These are phyloP conservation scores for Cercospora sesami DNA, from an alignment of 2,329 filamentous ascomycete species.

Conservation along the genomic window DNA sequence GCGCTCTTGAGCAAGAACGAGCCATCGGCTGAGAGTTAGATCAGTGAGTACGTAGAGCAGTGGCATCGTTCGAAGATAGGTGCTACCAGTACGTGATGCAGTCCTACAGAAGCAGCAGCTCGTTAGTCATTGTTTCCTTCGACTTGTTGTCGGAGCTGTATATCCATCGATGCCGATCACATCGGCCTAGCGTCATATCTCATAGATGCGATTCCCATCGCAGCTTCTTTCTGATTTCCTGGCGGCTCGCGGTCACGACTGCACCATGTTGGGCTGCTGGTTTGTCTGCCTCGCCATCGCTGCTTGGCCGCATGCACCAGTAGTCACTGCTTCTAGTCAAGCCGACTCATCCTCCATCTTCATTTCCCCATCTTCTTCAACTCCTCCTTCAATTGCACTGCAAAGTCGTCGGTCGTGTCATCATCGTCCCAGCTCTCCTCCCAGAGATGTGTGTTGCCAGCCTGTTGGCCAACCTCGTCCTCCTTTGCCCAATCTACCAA, in stretches of 20 bases:
- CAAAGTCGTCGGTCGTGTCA: constrained; percentile 95
- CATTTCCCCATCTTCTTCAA: constrained; percentile 83
- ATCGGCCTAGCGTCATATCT: constrained; percentile 11
- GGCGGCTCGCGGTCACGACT: not conserved
- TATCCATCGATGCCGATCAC: not conserved
- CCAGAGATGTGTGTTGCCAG: constrained; percentile 73
- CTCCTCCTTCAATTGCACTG: constrained; percentile 89
- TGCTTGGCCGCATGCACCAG: not conserved
- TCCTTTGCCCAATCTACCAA: constrained; percentile 83
- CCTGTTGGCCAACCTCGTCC: constrained; percentile 73
- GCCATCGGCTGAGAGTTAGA: not conserved
- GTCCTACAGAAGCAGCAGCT: not conserved
- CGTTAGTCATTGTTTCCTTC: not conserved
- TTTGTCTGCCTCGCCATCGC: not conserved
- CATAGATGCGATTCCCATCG: not conserved
- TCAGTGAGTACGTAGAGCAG: not conserved
- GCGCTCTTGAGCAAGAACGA: not conserved
- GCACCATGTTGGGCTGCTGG: not conserved
- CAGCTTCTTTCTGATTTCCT: not conserved
- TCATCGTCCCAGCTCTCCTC: constrained; percentile 99
- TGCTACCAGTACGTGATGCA: not conserved
- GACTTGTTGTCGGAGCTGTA: not conserved
- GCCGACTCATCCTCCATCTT: constrained; percentile 27
- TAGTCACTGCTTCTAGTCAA: not conserved
- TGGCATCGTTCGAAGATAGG: not conserved